These are phyloP conservation scores for Monosporascus sp. DNA, from an alignment of 2,329 filamentous ascomycete species.

Conservation along the genomic window DNA sequence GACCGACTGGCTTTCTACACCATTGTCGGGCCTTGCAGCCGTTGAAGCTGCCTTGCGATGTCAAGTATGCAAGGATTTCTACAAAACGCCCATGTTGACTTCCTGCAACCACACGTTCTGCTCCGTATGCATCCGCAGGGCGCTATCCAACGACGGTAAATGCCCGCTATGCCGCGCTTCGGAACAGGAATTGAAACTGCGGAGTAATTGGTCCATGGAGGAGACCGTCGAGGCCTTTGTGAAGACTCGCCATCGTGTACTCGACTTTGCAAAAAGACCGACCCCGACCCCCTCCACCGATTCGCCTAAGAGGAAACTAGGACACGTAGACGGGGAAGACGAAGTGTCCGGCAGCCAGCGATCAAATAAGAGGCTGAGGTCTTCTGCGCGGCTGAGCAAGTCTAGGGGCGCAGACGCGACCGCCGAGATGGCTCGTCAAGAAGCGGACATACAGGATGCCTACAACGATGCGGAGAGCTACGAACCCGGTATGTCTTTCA, in stretches of 20 bases:
- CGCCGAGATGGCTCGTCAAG: constrained; percentile 28
- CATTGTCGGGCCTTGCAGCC: constrained; percentile 57
- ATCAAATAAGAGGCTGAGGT: constrained; percentile 45
- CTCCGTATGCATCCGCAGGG: constrained; percentile 87
- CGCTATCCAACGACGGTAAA: constrained; percentile 74
- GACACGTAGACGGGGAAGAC: constrained; percentile 24
- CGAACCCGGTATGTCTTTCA: not conserved
- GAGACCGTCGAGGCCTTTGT: constrained; percentile 79
- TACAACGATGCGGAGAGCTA: constrained; percentile 25
- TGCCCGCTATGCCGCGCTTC: constrained; percentile 77
- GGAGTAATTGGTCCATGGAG: constrained; percentile 78
- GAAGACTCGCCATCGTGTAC: constrained; percentile 53
- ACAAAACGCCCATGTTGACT: constrained; percentile 88
- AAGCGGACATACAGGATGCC: constrained; percentile 22
- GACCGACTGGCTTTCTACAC: constrained; percentile 78
- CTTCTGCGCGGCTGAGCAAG: constrained; percentile 45
- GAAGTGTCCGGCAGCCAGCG: constrained; percentile 20
- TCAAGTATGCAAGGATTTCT: constrained; percentile 98
- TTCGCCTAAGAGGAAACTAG: constrained; percentile 49
- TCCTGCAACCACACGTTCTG: constrained; percentile 95
- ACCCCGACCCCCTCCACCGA: constrained; percentile 15
- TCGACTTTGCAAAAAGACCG: constrained; percentile 58
- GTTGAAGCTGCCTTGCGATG: constrained; percentile 87
- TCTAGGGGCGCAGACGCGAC: constrained; percentile 32
- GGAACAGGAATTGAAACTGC: constrained; percentile 79